Evolutionary conservation across 306 rosid genomes (phyloP).

Genomic region (Prosopis cineraria): DNA sequence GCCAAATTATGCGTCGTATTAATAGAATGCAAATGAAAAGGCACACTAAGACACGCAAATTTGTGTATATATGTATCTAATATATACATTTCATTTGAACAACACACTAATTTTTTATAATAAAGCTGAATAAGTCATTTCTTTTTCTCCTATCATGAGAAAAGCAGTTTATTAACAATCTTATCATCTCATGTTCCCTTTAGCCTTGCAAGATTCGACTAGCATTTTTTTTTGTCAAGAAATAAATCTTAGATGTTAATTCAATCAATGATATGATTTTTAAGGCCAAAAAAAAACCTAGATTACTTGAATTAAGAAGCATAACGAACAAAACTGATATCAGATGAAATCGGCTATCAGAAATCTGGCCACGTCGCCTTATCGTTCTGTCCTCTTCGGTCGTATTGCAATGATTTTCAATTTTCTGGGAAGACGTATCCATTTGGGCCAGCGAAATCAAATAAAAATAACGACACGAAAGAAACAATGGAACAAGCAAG

Average conservation of each 20-base stretch:
- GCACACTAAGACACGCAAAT: not conserved
- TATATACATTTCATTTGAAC: too few relatives aligned
- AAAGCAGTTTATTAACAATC: not conserved
- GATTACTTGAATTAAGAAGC: not conserved
- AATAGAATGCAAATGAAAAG: not conserved
- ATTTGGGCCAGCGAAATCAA: not conserved
- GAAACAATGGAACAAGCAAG: not conserved
- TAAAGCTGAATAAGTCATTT: not conserved
- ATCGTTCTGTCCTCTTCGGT: not conserved
- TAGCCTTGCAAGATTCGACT: not conserved
- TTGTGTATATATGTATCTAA: not conserved
- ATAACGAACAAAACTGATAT: not conserved
- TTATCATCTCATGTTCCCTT: not conserved
- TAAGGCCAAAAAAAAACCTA: too few relatives aligned
- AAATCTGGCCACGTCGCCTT: not conserved
- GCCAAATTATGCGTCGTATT: not conserved
- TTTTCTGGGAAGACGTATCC: not conserved
- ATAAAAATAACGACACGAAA: not conserved
- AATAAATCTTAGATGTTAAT: not conserved
- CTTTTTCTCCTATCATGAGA: not conserved
- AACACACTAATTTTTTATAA: too few relatives aligned
- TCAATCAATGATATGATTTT: not conserved
- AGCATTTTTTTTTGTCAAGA: not conserved
- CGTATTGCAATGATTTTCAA: not conserved
- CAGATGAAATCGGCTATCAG: not conserved